Base-by-base conservation (phyloP, 164 flowering plant species). In the Umbellularia californica region DNA sequence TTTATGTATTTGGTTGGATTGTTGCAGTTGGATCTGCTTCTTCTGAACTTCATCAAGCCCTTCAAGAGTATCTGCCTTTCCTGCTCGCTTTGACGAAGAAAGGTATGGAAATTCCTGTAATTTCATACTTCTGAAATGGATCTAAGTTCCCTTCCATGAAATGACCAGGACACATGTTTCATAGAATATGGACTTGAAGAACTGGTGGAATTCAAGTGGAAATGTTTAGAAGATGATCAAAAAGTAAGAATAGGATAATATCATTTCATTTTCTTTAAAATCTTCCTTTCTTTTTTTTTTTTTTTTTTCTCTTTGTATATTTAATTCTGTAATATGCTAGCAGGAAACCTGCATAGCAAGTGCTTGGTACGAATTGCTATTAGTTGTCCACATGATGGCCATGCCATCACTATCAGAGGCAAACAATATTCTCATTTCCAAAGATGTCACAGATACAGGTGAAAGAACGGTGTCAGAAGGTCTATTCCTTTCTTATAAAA, bases 321-420 rank as follows among this genome's bases (percentile, higher is more conserved):
- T 41, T 41, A 41, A 7, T 7, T 72, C 3, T 73, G 66, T 70
- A 77, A 51, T 77, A 63, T 77, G 76, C 76, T 69, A 60, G 70
- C 88, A 92, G 98, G 97, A 90, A 79, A 78, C 73, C 9, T 77
- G 84, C 76, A 79, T 87, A 24, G 85, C 90, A 69, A 90, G 84
- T 74, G 80, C 90, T 69, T 87, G 96, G 93, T 90, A 85, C 79
- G 99, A 93, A 79, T 33, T 95, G 50, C 80, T 92, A 2, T 90
- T 88, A n/a, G 90, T 91, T 14, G 50, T 95, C 58, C 88, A 90
- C 77, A 86, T 90, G 91, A 88, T 93, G 91, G 94, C 96, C 58
- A 71, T 88, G 81, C 76, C 93, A 24, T 84, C 89, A 27, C 58
- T 95, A 58, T 85, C 87, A 6, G 93, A 92, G 78, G 97, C 93